Evolutionary conservation across 257 asterid species (phyloP).

Genomic region (Euphrasia confusa): DNA sequence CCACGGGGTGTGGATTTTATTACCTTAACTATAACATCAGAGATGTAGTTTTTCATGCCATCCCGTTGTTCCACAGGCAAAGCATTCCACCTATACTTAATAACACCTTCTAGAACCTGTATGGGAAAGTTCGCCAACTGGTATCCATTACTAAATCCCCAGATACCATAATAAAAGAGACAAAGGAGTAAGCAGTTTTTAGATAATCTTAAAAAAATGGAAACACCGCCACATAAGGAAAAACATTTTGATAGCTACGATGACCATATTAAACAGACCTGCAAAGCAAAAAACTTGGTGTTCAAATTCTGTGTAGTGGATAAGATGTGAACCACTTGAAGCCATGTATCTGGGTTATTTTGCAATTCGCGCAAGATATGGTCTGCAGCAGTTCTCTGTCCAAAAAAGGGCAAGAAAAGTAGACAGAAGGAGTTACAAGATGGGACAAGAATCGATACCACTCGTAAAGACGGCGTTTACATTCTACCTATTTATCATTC

Average conservation of each 20-base stretch:
- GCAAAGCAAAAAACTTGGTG: slow-evolving; percentile 88
- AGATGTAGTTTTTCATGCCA: slow-evolving; percentile 98
- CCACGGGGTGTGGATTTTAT: neutral
- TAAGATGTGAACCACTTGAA: slow-evolving; percentile 96
- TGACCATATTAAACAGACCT: slow-evolving; percentile 46
- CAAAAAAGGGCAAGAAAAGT: slow-evolving; percentile 23
- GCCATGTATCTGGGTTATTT: slow-evolving; percentile 95
- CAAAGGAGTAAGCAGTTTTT: neutral
- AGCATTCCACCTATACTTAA: slow-evolving; percentile 98
- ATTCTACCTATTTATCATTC: neutral
- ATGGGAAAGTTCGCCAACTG: slow-evolving; percentile 23
- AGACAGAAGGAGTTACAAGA: slow-evolving; percentile 1
- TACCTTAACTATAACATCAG: slow-evolving; percentile 97
- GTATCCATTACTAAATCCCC: slow-evolving; percentile 18
- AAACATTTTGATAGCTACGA: slow-evolving; percentile 8
- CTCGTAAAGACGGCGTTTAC: neutral
- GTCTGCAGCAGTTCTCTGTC: slow-evolving; percentile 92
- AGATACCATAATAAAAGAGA: slow-evolving; percentile 5
- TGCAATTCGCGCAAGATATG: slow-evolving; percentile 91
- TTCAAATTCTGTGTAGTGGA: slow-evolving; percentile 75
- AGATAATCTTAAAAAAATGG: slow-evolving; percentile 3
- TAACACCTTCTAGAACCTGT: slow-evolving; percentile 98
- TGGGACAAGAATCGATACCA: neutral
- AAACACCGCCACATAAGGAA: slow-evolving; percentile 4
- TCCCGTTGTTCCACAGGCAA: slow-evolving; percentile 92